These are phyloP conservation scores for Candida ponderosae DNA, from an alignment of 805 yeast species.

Conservation along the genomic window DNA sequence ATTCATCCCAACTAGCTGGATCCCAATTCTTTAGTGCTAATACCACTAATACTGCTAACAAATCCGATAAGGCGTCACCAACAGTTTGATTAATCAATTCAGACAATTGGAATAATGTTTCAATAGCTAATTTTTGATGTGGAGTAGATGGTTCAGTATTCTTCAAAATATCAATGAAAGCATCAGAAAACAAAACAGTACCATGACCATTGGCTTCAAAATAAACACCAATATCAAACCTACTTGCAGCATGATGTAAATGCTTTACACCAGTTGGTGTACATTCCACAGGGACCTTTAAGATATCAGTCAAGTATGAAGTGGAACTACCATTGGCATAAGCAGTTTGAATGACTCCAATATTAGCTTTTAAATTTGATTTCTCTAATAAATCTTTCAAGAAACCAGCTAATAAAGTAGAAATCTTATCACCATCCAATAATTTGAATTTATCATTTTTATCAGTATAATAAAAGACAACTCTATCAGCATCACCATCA, in stretches of 20 bases:
- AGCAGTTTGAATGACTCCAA: slow-evolving; percentile 95
- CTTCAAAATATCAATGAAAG: slow-evolving; percentile 33
- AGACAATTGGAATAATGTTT: slow-evolving; percentile 51
- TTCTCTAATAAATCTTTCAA: slow-evolving; percentile 45
- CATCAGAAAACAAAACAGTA: slow-evolving; percentile 73
- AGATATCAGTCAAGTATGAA: slow-evolving; percentile 46
- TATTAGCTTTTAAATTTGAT: slow-evolving; percentile 28
- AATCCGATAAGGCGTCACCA: slow-evolving; percentile 97
- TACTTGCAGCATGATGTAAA: slow-evolving; percentile 81
- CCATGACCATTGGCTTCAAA: slow-evolving; percentile 99
- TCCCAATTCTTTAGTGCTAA: slow-evolving; percentile 45
- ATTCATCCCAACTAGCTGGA: slow-evolving; percentile 66
- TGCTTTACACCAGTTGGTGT: slow-evolving; percentile 97
- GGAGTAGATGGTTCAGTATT: slow-evolving; percentile 29
- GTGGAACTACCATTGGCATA: slow-evolving; percentile 96
- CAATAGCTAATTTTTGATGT: slow-evolving; percentile 40
- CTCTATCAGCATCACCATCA: slow-evolving; percentile 97
- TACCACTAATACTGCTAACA: slow-evolving; percentile 68
- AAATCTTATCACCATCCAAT: slow-evolving; percentile 90
- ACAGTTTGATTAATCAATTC: slow-evolving; percentile 89
- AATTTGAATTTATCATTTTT: slow-evolving; percentile 34
- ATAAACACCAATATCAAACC: slow-evolving; percentile 86
- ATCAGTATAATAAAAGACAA: slow-evolving; percentile 66
- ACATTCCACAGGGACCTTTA: slow-evolving; percentile 73
- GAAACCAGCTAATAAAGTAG: slow-evolving; percentile 72